phyloP scores from a whole-genome alignment of 2,329 filamentous ascomycete genomes.

The Stromatinia cepivora region DNA sequence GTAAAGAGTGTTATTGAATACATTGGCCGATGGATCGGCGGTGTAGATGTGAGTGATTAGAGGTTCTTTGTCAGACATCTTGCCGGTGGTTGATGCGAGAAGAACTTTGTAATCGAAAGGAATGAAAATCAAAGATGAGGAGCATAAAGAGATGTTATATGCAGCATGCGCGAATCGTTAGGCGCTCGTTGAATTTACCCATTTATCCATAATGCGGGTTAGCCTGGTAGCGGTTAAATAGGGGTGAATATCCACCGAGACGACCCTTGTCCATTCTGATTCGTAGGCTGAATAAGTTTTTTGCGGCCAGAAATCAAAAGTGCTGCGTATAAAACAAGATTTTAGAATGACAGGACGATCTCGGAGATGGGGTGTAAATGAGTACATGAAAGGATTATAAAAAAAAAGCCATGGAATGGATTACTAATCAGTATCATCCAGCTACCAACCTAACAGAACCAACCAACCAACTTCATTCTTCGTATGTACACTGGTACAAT shows the following conservation, averaged over 20 bases:
- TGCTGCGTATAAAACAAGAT: neutral
- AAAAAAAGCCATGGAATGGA: no score
- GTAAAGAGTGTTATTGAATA: conserved; percentile 74
- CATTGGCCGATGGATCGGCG: conserved; percentile 77
- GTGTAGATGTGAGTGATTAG: conserved; percentile 76
- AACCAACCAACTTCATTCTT: neutral
- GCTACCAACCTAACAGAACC: neutral
- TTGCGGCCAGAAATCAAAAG: neutral
- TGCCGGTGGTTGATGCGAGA: neutral
- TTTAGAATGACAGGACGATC: neutral
- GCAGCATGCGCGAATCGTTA: neutral
- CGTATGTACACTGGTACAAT: conserved; percentile 2
- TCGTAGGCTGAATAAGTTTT: neutral
- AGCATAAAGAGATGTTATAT: conserved; percentile 8
- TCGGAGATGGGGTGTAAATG: no score
- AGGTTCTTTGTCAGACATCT: conserved; percentile 43
- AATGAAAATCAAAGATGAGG: neutral
- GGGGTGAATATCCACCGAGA: conserved; percentile 6
- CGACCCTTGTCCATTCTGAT: conserved; percentile 13
- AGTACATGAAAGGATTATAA: no score
- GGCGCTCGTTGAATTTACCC: conserved; percentile 11
- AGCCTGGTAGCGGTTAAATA: conserved; percentile 18
- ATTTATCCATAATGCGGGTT: conserved; percentile 16
- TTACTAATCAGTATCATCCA: neutral
- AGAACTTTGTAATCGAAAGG: neutral